Evolutionary conservation across 306 rosid genomes (phyloP).

Genomic region (Ziziphus jujuba): DNA sequence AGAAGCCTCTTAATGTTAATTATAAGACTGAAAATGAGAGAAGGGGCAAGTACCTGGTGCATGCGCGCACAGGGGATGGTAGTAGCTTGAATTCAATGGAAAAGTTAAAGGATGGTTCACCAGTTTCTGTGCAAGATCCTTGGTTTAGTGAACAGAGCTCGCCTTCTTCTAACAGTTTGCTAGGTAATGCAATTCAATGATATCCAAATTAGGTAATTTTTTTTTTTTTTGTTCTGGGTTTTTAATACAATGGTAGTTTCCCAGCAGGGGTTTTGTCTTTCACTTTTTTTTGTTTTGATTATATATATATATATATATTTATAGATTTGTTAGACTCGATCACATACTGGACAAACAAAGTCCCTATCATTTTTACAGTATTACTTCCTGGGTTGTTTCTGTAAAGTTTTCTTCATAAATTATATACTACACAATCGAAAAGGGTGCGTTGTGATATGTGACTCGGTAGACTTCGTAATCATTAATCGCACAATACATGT

Average conservation of each 20-base stretch:
- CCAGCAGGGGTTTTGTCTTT: neutral
- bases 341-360: too few species aligned
- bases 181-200: constrained; percentile 37
- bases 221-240: neutral
- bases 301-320: too few species aligned
- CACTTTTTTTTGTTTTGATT: too few species aligned
- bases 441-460: too few species aligned
- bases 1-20: constrained; percentile 46
- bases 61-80: constrained; percentile 20
- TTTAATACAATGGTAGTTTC: neutral
- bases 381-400: too few species aligned
- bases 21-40: constrained; percentile 26
- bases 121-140: constrained; percentile 68
- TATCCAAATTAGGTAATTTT: neutral
- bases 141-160: constrained; percentile 89
- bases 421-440: too few species aligned
- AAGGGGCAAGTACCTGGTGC: constrained; percentile 5
- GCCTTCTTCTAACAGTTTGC: constrained; percentile 67
- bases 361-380: too few species aligned
- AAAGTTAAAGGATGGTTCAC: constrained; percentile 43
- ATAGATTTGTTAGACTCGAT: too few species aligned
- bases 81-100: constrained; percentile 29
- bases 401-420: too few species aligned
- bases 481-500: too few species aligned
- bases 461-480: too few species aligned